Base-by-base conservation (phyloP, 441 rosid genomes). In the Erysimum cheiri region DNA sequence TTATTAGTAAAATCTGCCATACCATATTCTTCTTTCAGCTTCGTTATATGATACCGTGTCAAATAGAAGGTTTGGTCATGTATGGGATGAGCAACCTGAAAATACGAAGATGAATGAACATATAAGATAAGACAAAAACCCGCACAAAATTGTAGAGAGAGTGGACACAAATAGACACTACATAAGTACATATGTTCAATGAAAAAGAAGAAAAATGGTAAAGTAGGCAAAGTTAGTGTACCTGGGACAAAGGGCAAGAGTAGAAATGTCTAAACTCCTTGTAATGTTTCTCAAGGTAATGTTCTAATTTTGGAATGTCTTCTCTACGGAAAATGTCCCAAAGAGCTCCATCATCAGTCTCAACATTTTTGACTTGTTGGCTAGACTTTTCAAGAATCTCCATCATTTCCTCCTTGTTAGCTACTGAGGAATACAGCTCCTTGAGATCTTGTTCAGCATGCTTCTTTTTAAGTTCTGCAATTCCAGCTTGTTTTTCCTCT, bases 21-120 rank as follows among this genome's bases (percentile, higher is more conserved):
- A 93, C 98, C 97, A 64, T 77, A 88, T 85, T 93, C 97, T 76
- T 88, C 83, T 78, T 91, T 93, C 40, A 91, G 91, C 83, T 78
- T 86, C 75, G 43, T 80, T 76, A 85, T 86, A 76, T 93, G 97
- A 60, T 84, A 87, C 24, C 56, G 55, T 6, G 85, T 80, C 78
- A 93, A 72, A 71, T 78, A 91, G 72, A 91, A 88, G 35, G 78
- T 71, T 78, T 91, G 92, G 77, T 93, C 97, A 70, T 88, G 87
- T 61, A 93, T 87, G 1, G 98, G 95, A 73, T 93, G 92, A 52
- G 68, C 47, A 75, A 93, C 93, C 98, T 90, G 15, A 8, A 33
- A 6, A 52, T 26, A 72, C n/a, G 17, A 74, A 55, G 56, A 19
- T 14, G 3, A 4, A 64, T 5, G 50, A 75, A 50, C 29, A 50